Conservation (phyloP, 805 yeast genomes). For the Myxozyma sirexii region DNA sequence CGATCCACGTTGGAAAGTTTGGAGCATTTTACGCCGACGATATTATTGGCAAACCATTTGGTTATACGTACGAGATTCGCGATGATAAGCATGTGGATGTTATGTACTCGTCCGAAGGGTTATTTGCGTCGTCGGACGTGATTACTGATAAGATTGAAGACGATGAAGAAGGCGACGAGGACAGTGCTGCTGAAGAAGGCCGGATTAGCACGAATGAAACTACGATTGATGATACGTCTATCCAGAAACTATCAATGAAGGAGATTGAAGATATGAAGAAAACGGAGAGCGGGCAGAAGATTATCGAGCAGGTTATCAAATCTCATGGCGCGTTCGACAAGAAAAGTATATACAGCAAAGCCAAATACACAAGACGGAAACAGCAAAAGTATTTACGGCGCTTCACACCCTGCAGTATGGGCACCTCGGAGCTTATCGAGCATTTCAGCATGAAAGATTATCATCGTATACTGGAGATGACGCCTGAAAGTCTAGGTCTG, state of each 20-base stretch:
- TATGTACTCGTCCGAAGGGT: conserved; percentile 26
- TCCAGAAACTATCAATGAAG: conserved; percentile 73
- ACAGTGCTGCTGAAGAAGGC: conserved; percentile 1
- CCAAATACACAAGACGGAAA: conserved; percentile 86
- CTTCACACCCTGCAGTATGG: conserved; percentile 78
- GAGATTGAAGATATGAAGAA: conserved; percentile 81
- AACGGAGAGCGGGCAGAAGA: conserved; percentile 66
- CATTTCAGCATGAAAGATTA: conserved; percentile 79
- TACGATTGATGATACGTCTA: conserved; percentile 64
- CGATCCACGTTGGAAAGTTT: conserved; percentile 83
- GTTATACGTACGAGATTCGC: conserved; percentile 83
- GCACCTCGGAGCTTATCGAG: conserved; percentile 69
- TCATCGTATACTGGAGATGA: conserved; percentile 71
- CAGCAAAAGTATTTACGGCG: conserved; percentile 86
- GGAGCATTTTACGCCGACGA: conserved; percentile 79
- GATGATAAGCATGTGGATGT: conserved; percentile 49
- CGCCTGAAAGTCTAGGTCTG: conserved; percentile 80
- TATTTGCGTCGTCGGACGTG: conserved; percentile 26
- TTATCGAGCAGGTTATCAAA: conserved; percentile 78
- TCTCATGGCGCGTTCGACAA: conserved; percentile 85
- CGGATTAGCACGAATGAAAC: conserved; percentile 56
- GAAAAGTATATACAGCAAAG: conserved; percentile 88
- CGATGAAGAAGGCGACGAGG: conserved; percentile 40
- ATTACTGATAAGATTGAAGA: conserved; percentile 29
- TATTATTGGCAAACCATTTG: conserved; percentile 79